A percentile compares a stretch with the other conserved stretches of the same genome.
phyloP scores from a whole-genome alignment of 2,329 filamentous ascomycete genomes.

The Aureobasidium uvarum region DNA sequence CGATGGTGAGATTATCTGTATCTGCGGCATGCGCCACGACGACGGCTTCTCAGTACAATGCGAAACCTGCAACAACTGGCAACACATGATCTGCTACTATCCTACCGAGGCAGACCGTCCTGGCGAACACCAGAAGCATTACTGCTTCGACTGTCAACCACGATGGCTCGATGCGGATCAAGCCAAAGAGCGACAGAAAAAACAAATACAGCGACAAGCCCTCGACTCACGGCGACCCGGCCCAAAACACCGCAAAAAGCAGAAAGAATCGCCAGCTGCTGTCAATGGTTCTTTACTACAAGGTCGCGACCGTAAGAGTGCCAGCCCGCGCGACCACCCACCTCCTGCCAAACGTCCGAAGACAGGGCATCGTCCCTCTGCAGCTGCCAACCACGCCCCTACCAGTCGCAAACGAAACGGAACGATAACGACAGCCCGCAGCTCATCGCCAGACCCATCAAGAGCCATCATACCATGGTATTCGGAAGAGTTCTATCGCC shows the following conservation, averaged over 20 bases:
- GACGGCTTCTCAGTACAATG: slow-evolving; percentile 98
- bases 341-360: slow-evolving; percentile 76
- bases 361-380: slow-evolving; percentile 73
- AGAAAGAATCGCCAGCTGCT: slow-evolving; percentile 66
- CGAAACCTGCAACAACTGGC: slow-evolving; percentile 95
- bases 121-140: slow-evolving; percentile 66
- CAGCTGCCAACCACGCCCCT: slow-evolving; percentile 68
- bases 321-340: slow-evolving; percentile 52
- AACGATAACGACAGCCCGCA: slow-evolving; percentile 61
- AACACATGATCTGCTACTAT: slow-evolving; percentile 97
- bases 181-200: slow-evolving; percentile 35
- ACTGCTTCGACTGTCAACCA: slow-evolving; percentile 84
- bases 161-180: slow-evolving; percentile 67
- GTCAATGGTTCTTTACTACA: slow-evolving; percentile 59
- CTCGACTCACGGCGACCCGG: slow-evolving; percentile 66
- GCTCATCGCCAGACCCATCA: slow-evolving; percentile 63
- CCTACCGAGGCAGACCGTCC: slow-evolving; percentile 64
- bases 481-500: slow-evolving; percentile 65
- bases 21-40: slow-evolving; percentile 89
- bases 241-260: slow-evolving; percentile 86
- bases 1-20: slow-evolving; percentile 95
- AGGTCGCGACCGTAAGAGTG: slow-evolving; percentile 47
- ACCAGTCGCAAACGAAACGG: slow-evolving; percentile 63
- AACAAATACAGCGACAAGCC: slow-evolving; percentile 44
- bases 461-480: slow-evolving; percentile 34